phyloP scores from a whole-genome alignment of 352 stramenopile species.

The Phytopythium litorale region DNA sequence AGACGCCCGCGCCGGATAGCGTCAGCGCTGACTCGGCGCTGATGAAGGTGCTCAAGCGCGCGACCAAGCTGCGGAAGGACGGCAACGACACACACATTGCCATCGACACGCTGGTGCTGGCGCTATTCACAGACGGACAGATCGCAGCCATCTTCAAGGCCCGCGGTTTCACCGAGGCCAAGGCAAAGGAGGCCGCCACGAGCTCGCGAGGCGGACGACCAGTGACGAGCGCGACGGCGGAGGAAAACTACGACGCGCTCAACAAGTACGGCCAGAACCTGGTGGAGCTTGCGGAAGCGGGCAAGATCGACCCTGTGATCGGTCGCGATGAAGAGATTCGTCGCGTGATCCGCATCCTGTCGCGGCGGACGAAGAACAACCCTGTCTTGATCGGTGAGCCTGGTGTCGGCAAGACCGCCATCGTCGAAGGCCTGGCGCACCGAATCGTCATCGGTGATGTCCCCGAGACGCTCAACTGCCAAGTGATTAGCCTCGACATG shows the following conservation, averaged over 20 bases:
- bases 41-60: slow-evolving; percentile 79
- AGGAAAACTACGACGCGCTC: slow-evolving; percentile 92
- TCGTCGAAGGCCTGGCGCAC: slow-evolving; percentile 94
- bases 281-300: slow-evolving; percentile 86
- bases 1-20: slow-evolving; percentile 67
- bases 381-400: slow-evolving; percentile 95
- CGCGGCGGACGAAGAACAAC: slow-evolving; percentile 98
- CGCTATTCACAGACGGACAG: slow-evolving; percentile 60
- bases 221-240: slow-evolving; percentile 78
- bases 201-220: slow-evolving; percentile 48
- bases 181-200: slow-evolving; percentile 65
- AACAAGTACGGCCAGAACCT: slow-evolving; percentile 96
- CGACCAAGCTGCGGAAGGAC: slow-evolving; percentile 77
- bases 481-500: slow-evolving; percentile 95
- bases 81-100: slow-evolving; percentile 77
- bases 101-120: slow-evolving; percentile 68
- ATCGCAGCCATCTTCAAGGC: slow-evolving; percentile 57
- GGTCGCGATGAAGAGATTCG: slow-evolving; percentile 97
- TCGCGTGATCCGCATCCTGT: slow-evolving; percentile 94
- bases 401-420: slow-evolving; percentile 97
- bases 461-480: slow-evolving; percentile 89
- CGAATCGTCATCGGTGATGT: slow-evolving; percentile 96
- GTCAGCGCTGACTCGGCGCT: slow-evolving; percentile 58
- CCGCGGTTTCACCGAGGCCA: slow-evolving; percentile 59
- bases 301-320: slow-evolving; percentile 98